phyloP scores from a whole-genome alignment of 73 alveolate genomes.

The Paraurostyla sp. region DNA sequence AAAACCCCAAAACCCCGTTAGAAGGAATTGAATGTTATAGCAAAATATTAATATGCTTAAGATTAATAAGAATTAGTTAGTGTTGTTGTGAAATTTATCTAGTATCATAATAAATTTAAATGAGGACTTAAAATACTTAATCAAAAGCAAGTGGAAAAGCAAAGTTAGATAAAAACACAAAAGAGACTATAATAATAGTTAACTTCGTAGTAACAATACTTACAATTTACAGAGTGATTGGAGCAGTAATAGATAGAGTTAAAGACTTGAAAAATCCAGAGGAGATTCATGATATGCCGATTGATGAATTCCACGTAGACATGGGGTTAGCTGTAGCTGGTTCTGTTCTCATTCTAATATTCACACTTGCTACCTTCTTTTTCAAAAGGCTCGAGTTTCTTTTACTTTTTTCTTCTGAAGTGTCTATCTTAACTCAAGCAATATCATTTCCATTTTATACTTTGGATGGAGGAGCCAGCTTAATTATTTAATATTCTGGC shows the following conservation, averaged over 20 bases:
- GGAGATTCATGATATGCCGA: not conserved
- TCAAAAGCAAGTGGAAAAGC: no score
- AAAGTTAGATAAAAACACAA: not conserved
- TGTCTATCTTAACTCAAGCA: not conserved
- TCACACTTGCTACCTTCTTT: not conserved
- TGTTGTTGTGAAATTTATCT: no score
- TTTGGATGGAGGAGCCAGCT: constrained; percentile 19
- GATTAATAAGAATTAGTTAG: no score
- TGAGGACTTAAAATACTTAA: no score
- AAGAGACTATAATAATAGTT: not conserved
- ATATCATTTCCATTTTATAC: not conserved
- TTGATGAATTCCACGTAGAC: not conserved
- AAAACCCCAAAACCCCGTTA: constrained; percentile 17
- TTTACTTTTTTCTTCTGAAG: not conserved
- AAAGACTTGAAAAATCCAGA: not conserved
- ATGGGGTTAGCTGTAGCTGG: not conserved
- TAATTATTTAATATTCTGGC: not conserved
- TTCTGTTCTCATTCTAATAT: not conserved
- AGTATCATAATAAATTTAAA: no score
- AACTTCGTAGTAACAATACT: not conserved
- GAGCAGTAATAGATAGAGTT: not conserved
- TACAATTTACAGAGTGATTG: not conserved
- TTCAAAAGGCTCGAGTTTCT: not conserved
- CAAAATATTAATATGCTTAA: no score
- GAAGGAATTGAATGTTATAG: not conserved